Evolutionary conservation across 768 basidiomycete species (phyloP).

Genomic region (Boletales sp.): DNA sequence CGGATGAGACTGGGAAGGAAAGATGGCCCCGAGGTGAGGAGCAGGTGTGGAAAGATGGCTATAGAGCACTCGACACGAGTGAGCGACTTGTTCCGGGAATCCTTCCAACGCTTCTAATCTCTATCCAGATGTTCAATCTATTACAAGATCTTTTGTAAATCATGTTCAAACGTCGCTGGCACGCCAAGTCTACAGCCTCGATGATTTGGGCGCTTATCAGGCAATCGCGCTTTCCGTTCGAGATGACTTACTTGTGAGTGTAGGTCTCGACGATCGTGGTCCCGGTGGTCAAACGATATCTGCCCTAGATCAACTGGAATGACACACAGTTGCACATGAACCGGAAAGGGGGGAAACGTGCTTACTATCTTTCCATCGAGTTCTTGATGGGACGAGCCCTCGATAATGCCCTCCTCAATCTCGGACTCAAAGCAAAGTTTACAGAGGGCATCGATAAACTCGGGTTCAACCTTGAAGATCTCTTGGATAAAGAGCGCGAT

Average conservation of each 20-base stretch:
- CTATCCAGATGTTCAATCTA: slow-evolving; percentile 49
- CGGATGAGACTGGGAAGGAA: slow-evolving; percentile 72
- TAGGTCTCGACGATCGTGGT: not conserved
- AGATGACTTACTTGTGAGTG: slow-evolving; percentile 77
- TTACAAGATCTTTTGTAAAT: slow-evolving; percentile 74
- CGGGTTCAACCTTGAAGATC: slow-evolving; percentile 87
- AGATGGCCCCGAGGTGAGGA: slow-evolving; percentile 85
- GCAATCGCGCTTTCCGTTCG: slow-evolving; percentile 85
- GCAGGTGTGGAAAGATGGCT: slow-evolving; percentile 62
- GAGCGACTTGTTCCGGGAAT: slow-evolving; percentile 1
- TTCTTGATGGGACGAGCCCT: slow-evolving; percentile 84
- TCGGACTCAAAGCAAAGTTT: slow-evolving; percentile 79
- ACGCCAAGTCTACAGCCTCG: slow-evolving; percentile 86
- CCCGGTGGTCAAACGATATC: not conserved
- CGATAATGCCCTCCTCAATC: slow-evolving; percentile 82
- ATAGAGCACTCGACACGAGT: slow-evolving; percentile 59
- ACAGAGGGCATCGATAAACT: slow-evolving; percentile 63
- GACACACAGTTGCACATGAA: slow-evolving; percentile 73
- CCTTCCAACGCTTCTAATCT: slow-evolving; percentile 5
- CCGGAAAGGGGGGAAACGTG: slow-evolving; percentile 81
- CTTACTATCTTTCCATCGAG: slow-evolving; percentile 95
- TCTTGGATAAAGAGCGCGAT: slow-evolving; percentile 87
- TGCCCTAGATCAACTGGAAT: slow-evolving; percentile 74
- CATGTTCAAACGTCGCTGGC: slow-evolving; percentile 90
- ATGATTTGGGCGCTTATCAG: slow-evolving; percentile 86